Conservation (phyloP, 768 basidiomycete species). For the Hortiboletus campestris region DNA sequence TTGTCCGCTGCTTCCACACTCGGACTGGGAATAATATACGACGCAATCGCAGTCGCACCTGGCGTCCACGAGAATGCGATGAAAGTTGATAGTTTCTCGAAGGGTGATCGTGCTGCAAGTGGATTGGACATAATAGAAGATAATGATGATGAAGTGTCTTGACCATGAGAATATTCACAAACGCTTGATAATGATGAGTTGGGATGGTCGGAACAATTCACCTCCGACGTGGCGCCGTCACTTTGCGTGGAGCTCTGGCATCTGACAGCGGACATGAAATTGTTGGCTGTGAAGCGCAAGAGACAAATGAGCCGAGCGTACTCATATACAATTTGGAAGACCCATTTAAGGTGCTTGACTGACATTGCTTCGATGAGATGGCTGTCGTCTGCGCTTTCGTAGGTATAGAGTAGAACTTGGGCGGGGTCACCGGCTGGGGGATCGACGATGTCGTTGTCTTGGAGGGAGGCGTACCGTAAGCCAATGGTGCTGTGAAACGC, state of each 20-base stretch:
- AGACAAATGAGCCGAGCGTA: conserved; percentile 57
- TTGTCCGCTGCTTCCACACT: conserved; percentile 10
- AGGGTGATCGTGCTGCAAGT: conserved; percentile 54
- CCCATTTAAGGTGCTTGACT: conserved; percentile 48
- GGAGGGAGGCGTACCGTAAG: conserved; percentile 43
- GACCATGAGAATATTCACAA: conserved; percentile 28
- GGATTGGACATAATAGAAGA: conserved; percentile 52
- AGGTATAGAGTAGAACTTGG: conserved; percentile 25
- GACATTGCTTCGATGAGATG: conserved; percentile 23
- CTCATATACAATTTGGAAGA: conserved; percentile 49
- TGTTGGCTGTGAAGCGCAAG: conserved; percentile 37
- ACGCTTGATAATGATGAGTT: conserved; percentile 9
- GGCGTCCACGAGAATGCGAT: conserved; percentile 55
- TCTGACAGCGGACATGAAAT: conserved; percentile 35
- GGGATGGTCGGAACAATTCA: conserved; percentile 28
- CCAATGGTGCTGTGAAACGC: conserved; percentile 22
- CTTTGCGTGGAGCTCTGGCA: conserved; percentile 34
- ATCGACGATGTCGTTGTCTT: conserved; percentile 63
- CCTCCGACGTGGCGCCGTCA: conserved; percentile 25
- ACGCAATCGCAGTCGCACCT: conserved; percentile 33
- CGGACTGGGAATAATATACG: conserved; percentile 20
- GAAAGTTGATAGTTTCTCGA: conserved; percentile 60
- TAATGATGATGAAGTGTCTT: conserved; percentile 40
- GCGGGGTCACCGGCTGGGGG: conserved; percentile 53
- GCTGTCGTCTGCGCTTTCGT: conserved; percentile 41